Base-by-base conservation (phyloP, 2,329 filamentous ascomycete genomes). In the Microdochium trichocladiopsis region DNA sequence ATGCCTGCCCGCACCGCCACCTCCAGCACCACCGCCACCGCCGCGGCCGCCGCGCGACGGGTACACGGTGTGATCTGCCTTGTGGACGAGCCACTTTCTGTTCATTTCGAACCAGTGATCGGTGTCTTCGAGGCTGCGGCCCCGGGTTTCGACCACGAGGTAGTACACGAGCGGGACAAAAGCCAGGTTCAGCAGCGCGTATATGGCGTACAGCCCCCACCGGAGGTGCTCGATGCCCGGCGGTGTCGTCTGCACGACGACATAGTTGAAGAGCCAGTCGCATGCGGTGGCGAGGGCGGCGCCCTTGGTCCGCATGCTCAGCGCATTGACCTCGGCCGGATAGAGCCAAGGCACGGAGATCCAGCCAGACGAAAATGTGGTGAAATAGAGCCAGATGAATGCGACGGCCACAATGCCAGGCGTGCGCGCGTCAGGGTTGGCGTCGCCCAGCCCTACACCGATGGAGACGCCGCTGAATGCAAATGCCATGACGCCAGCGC, bases 131-230 rank as follows among this genome's bases (percentile, higher is more conserved):
- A 51, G 41, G 14, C 25, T 51, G 25, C 50, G 50, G n/a, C 50
- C 50, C 23, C 47, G 43, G 16, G 50, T 51, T 24, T 51, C 50
- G 12, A 51, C 50, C 6, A 51, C 50, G 41, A 51, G 24, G 50
- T 51, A 51, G 50, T 51, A 51, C 37, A 51, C 50, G 24, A 51
- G 43, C 11, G 50, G 50, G 11, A 51, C 50, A 24, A 51, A 74
- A 1, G 66, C 55, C 48, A 67, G 66, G 59, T 71, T 73, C 52
- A 75, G 69, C 25, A 74, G 67, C 1, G 72, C 70, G 66, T 71
- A 80, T 43, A 80, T 72, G 51, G 78, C 69, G 65, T 74, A 80
- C 61, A 74, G 77, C 47, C 69, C 70, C 68, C 74, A 80, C 1
- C 69, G 67, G 0, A 80, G 65, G 22, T 71, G 74, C 22, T 71